phyloP scores from a whole-genome alignment of 2,329 filamentous ascomycete genomes.

The Cytospora paraplurivora region DNA sequence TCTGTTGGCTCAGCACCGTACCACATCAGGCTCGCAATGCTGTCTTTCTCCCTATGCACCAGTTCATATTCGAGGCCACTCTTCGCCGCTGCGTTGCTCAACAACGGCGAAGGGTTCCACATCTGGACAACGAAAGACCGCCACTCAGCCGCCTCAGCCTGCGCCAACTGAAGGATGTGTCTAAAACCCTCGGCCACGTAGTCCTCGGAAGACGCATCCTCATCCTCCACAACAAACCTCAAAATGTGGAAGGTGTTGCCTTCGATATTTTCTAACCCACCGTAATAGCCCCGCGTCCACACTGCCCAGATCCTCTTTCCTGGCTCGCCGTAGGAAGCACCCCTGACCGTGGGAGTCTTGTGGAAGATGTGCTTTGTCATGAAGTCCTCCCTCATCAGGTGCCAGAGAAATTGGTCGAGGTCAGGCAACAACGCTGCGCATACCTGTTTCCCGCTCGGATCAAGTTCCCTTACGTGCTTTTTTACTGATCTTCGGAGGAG shows the following conservation, averaged over 20 bases:
- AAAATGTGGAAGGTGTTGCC: constrained; percentile 72
- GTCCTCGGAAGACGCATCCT: constrained; percentile 40
- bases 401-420: constrained; percentile 69
- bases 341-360: constrained; percentile 61
- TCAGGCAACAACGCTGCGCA: constrained; percentile 70
- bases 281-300: constrained; percentile 70
- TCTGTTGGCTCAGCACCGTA: constrained; percentile 57
- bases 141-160: constrained; percentile 72
- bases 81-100: constrained; percentile 50
- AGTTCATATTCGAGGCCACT: constrained; percentile 52
- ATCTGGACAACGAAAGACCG: constrained; percentile 69
- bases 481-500: constrained; percentile 59
- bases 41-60: constrained; percentile 63
- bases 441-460: constrained; percentile 39
- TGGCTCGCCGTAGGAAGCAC: constrained; percentile 62
- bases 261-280: constrained; percentile 51
- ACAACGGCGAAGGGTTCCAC: constrained; percentile 74
- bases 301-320: constrained; percentile 70
- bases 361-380: constrained; percentile 66
- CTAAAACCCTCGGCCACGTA: constrained; percentile 57
- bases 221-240: constrained; percentile 67
- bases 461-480: constrained; percentile 26
- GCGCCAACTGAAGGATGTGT: constrained; percentile 67
- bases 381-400: constrained; percentile 80
- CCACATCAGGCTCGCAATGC: constrained; percentile 74